These are phyloP conservation scores for Gloeophyllum trabeum DNA, from an alignment of 768 basidiomycete species.

Conservation along the genomic window DNA sequence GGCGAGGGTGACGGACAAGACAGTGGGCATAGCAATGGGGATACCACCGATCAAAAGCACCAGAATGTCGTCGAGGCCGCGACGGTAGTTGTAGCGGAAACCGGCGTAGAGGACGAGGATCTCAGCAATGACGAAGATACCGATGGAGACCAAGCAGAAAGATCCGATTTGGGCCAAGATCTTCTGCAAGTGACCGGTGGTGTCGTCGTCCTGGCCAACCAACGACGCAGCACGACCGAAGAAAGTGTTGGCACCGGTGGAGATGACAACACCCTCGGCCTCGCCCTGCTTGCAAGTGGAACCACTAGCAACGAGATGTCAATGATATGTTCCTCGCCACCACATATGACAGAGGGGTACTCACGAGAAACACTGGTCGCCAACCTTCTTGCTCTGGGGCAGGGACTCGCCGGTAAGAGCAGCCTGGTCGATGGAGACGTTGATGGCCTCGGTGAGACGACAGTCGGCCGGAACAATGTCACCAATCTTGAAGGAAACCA, in stretches of 20 bases:
- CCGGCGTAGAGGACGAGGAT: constrained; percentile 90
- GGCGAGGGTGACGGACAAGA: constrained; percentile 94
- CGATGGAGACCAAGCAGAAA: constrained; percentile 94
- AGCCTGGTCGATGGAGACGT: constrained; percentile 97
- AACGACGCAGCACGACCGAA: constrained; percentile 98
- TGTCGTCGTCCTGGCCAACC: constrained; percentile 95
- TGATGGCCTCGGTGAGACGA: constrained; percentile 92
- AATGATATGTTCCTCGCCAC: too few species aligned
- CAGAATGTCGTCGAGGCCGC: constrained; percentile 93
- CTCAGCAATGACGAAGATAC: constrained; percentile 90
- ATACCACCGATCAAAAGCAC: constrained; percentile 99
- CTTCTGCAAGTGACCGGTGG: constrained; percentile 96
- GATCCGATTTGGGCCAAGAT: constrained; percentile 97
- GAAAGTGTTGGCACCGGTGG: constrained; percentile 96
- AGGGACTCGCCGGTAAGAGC: constrained; percentile 97
- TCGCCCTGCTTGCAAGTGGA: constrained; percentile 99
- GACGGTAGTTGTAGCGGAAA: constrained; percentile 85
- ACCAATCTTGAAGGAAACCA: constrained; percentile 98
- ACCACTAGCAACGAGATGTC: constrained; percentile 43
- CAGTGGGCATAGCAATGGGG: constrained; percentile 99
- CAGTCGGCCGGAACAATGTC: constrained; percentile 98
- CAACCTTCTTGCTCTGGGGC: constrained; percentile 83
- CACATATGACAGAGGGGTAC: constrained; percentile 25
- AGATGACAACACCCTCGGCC: constrained; percentile 97
- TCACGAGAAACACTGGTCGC: constrained; percentile 97